Evolutionary conservation across 1,284 basidiomycete species (phyloP).

Genomic region (Ganoderma sinense): DNA sequence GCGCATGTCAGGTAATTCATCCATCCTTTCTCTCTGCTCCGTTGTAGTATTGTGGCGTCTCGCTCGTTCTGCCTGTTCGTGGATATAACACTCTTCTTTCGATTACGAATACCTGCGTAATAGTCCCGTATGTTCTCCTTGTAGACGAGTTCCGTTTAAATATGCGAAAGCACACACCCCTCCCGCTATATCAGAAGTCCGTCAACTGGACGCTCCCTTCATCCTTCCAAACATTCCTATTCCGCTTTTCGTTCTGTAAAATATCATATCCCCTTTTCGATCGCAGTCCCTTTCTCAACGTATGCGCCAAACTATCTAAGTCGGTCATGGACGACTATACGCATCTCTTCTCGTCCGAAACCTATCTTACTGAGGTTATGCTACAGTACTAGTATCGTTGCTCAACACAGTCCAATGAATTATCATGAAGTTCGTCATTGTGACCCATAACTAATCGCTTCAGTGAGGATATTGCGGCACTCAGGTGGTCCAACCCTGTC

Average conservation of each 20-base stretch:
- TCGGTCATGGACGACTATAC: neutral
- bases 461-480: no score
- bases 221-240: neutral
- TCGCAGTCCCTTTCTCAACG: neutral
- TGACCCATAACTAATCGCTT: no score
- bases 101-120: neutral
- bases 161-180: neutral
- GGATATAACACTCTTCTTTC: neutral
- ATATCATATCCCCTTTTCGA: no score
- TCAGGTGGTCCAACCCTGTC: no score
- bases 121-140: neutral
- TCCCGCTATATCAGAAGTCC: neutral
- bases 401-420: no score
- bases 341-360: neutral
- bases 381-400: no score
- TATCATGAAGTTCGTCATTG: no score
- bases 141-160: neutral
- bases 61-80: neutral
- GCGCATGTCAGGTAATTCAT: slow-evolving; percentile 18
- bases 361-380: neutral
- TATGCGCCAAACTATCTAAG: neutral
- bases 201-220: neutral
- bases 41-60: neutral
- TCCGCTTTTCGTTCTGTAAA: neutral
- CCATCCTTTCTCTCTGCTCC: neutral